A percentile compares a stretch with the other conserved stretches of the same genome.
These are phyloP conservation scores for Endogone sp. DNA, from an alignment of 192 early-diverging fungal genomes.

Conservation along the genomic window DNA sequence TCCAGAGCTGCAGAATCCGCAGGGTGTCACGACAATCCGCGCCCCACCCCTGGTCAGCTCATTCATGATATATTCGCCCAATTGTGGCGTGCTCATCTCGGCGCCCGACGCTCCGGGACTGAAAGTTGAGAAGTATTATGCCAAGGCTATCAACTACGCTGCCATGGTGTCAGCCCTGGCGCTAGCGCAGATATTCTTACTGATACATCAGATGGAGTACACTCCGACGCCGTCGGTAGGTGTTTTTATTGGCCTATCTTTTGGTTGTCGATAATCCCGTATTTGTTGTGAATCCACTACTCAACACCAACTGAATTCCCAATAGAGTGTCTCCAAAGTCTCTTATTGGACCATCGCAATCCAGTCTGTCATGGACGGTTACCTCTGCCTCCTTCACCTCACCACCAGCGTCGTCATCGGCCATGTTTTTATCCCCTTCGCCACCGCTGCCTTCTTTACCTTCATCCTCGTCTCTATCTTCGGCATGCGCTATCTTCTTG, in stretches of 20 bases:
- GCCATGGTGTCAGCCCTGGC: slow-evolving; percentile 36
- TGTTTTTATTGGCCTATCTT: background rate
- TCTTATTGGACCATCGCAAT: slow-evolving; percentile 61
- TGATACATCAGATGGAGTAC: slow-evolving; percentile 60
- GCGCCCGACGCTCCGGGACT: slow-evolving; percentile 34
- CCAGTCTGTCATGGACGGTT: slow-evolving; percentile 61
- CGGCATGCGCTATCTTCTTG: slow-evolving; percentile 66
- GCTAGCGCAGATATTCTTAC: slow-evolving; percentile 33
- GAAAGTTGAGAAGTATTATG: slow-evolving; percentile 47
- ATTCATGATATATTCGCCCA: slow-evolving; percentile 40
- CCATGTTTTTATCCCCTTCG: slow-evolving; percentile 54
- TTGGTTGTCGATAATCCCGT: background rate
- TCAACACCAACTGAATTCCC: too few species aligned
- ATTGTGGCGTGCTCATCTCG: slow-evolving; percentile 33
- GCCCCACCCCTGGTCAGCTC: slow-evolving; percentile 35
- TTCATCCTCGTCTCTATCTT: slow-evolving; percentile 67
- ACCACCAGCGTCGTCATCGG: slow-evolving; percentile 52
- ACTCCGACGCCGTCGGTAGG: slow-evolving; percentile 61
- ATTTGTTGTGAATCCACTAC: background rate
- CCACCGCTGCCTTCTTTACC: slow-evolving; percentile 54
- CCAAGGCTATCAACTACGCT: slow-evolving; percentile 47
- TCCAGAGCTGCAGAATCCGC: slow-evolving; percentile 45
- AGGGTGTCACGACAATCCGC: slow-evolving; percentile 40
- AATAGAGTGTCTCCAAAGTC: slow-evolving; percentile 55
- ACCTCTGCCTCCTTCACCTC: slow-evolving; percentile 57